Evolutionary conservation across 139 green algal species (phyloP).

Genomic region (Chlamydomonas incerta): DNA sequence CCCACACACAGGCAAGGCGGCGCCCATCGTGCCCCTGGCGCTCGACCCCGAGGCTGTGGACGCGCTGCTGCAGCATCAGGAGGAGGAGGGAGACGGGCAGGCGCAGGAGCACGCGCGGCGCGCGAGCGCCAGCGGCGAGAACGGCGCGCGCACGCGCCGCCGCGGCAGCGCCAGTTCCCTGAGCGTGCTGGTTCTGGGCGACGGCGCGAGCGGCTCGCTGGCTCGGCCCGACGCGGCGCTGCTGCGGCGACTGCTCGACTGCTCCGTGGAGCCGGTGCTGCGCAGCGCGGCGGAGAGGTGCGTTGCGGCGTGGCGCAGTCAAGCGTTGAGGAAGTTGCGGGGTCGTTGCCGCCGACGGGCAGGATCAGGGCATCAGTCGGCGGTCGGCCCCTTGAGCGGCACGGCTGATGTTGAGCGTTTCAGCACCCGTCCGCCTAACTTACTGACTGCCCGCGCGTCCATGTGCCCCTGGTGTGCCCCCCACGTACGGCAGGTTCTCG

Average conservation of each 20-base stretch:
- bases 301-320: too few relatives aligned
- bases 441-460: too few relatives aligned
- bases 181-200: not conserved
- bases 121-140: not conserved
- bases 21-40: slow-evolving; percentile 13
- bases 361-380: too few relatives aligned
- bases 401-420: too few relatives aligned
- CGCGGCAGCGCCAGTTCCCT: not conserved
- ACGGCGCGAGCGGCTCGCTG: not conserved
- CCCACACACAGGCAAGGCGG: slow-evolving; percentile 1
- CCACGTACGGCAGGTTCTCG: slow-evolving; percentile 4
- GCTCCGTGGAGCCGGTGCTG: not conserved
- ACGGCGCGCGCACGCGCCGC: not conserved
- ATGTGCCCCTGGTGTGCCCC: too few relatives aligned
- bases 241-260: not conserved
- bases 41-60: not conserved
- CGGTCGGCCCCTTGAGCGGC: too few relatives aligned
- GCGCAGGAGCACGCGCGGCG: not conserved
- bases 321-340: too few relatives aligned
- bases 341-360: too few relatives aligned
- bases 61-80: not conserved
- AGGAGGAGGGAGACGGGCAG: not conserved
- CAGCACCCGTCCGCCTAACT: too few relatives aligned
- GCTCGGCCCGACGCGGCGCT: not conserved
- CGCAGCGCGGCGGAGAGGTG: not conserved